phyloP scores from a whole-genome alignment of 192 early-diverging fungal species.

The Coemansia javaensis region DNA sequence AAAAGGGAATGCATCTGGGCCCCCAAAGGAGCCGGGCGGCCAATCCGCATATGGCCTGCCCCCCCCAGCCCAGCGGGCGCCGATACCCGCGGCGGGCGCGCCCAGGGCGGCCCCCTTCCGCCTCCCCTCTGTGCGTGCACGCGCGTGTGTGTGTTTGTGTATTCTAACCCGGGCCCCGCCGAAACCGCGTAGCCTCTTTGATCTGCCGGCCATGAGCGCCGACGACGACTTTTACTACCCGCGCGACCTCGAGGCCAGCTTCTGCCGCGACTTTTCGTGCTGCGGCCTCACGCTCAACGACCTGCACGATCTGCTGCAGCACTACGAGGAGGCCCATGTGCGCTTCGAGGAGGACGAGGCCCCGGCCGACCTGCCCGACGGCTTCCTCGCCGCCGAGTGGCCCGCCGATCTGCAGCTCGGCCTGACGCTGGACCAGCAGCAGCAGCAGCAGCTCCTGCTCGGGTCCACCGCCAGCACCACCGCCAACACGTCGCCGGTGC shows the following conservation, averaged over 20 bases:
- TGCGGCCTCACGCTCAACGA: slow-evolving; percentile 85
- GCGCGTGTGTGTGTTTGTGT: too few relatives aligned
- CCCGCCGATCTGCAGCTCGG: slow-evolving; percentile 38
- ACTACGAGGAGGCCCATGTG: slow-evolving; percentile 94
- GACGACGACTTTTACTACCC: slow-evolving; percentile 55
- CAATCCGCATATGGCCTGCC: slow-evolving; percentile 3
- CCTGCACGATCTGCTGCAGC: slow-evolving; percentile 92
- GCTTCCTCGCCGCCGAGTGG: slow-evolving; percentile 52
- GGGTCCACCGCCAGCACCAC: slow-evolving; percentile 27
- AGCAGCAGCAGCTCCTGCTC: slow-evolving; percentile 45
- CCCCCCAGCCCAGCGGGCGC: not conserved
- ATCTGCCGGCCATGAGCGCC: slow-evolving; percentile 26
- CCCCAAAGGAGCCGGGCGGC: slow-evolving; percentile 4
- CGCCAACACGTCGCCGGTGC: slow-evolving; percentile 28
- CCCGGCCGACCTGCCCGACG: slow-evolving; percentile 38
- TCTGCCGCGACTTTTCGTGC: slow-evolving; percentile 94
- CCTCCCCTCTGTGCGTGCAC: too few relatives aligned
- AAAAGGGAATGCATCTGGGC: slow-evolving; percentile 7
- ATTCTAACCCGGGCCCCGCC: not conserved
- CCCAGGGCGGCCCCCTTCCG: too few relatives aligned
- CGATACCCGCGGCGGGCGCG: not conserved
- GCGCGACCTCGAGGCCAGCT: slow-evolving; percentile 78
- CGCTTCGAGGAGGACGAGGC: slow-evolving; percentile 81
- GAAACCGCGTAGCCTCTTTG: slow-evolving; percentile 33
- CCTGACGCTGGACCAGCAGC: slow-evolving; percentile 46